Base-by-base conservation (phyloP, 2,329 filamentous ascomycete genomes). In the Dothideomycetes sp. region DNA sequence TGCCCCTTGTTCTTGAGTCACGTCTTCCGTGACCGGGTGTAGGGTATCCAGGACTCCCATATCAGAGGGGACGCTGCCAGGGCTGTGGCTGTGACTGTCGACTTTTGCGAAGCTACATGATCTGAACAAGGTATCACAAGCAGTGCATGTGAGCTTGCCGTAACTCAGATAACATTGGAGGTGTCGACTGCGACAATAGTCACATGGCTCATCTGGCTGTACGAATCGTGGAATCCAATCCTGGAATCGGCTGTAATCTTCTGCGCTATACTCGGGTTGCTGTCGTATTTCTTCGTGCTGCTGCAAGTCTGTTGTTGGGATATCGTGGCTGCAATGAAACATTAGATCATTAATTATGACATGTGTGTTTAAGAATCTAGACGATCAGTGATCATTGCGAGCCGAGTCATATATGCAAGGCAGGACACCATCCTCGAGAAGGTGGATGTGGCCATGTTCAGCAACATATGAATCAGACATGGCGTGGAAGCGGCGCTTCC, bases 91-190 rank as follows among this genome's bases (percentile, higher is more conserved):
- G 29, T 52, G 45, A 4, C 50, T 52, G 7, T 7, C 22, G 30
- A 51, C 43, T 12, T 60, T 56, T 37, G 50, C 59, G 47, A 71
- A 64, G 48, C 64, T 68, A 53, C 67, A 71, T 15, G 63, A 59
- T 11, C 67, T 56, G 51, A 69, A 69, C 22, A 70, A 51, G 30
- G 64, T 61, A 36, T 59, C 61, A 51, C 67, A 70, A 15, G 67
- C 58, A 4, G 62, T 68, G 47, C 67, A 70, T 18, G 52, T 55
- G 7, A 55, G 52, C 30, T 62, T 58, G 16, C 59, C 62, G 39
- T 50, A 49, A 30, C 48, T 49, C 31, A 68, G 57, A 42, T 66
- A 68, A 52, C 67, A 70, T 40, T 66, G 58, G 27, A 70, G 58
- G n/a, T 60, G 56, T 48, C 53, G 62, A 2, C 62, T 63, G 17